Percentiles rank a stretch among this genome's conserved stretches.
Evolutionary conservation across 768 basidiomycete species (phyloP).

Genomic region (Suillus subalutaceus): DNA sequence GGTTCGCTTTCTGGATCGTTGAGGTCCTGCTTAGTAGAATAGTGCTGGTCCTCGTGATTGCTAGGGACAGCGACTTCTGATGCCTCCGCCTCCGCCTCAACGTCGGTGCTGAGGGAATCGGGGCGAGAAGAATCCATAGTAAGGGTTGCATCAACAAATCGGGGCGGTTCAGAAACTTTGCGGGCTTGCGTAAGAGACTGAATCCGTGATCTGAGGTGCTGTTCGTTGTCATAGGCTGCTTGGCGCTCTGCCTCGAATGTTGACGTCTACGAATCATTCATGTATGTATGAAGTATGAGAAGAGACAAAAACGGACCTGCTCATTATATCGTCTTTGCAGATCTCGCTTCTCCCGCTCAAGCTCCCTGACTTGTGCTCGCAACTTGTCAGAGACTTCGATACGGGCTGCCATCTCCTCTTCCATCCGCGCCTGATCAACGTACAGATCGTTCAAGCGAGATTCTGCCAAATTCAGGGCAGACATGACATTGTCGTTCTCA

Average conservation of each 20-base stretch:
- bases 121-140: not conserved
- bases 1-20: constrained; percentile 74
- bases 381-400: constrained; percentile 86
- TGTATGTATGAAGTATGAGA: constrained; percentile 19
- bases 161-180: constrained; percentile 49
- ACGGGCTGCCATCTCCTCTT: constrained; percentile 78
- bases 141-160: constrained; percentile 31
- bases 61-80: constrained; percentile 36
- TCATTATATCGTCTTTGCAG: constrained; percentile 83
- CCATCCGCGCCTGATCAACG: constrained; percentile 78
- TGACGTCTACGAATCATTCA: constrained; percentile 53
- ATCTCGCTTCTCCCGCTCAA: constrained; percentile 90
- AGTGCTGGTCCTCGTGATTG: constrained; percentile 25
- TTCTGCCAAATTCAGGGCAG: constrained; percentile 70
- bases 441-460: constrained; percentile 78
- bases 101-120: constrained; percentile 31
- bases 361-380: constrained; percentile 75
- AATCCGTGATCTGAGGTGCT: constrained; percentile 90
- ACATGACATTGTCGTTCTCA: constrained; percentile 68
- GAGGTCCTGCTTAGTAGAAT: constrained; percentile 46
- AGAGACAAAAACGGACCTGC: constrained; percentile 54
- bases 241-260: constrained; percentile 93
- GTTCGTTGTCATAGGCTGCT: constrained; percentile 90
- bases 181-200: constrained; percentile 74
- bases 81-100: constrained; percentile 44